Percentiles rank a stretch among this genome's conserved stretches.
Evolutionary conservation across 306 rosid genomes (phyloP).

Genomic region (Citrullus mucosospermus): DNA sequence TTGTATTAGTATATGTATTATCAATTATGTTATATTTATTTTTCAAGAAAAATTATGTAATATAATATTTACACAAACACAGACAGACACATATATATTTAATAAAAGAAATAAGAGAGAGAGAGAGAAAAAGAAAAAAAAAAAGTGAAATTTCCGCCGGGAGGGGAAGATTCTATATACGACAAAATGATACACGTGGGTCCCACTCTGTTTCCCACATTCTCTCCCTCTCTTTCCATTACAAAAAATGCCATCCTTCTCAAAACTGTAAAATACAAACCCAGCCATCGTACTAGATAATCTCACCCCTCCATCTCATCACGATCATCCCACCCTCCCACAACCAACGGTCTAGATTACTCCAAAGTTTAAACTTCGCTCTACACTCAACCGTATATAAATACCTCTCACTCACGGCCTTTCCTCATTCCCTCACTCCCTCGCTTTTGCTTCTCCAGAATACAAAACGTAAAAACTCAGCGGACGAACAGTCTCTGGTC

Average conservation of each 20-base stretch:
- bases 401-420: not conserved
- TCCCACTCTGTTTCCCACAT: not conserved
- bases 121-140: not conserved
- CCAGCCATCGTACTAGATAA: not conserved
- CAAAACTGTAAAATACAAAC: not conserved
- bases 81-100: too few relatives aligned
- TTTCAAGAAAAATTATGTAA: too few relatives aligned
- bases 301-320: not conserved
- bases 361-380: not conserved
- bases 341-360: not conserved
- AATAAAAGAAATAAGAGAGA: too few relatives aligned
- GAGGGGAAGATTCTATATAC: slow-evolving; percentile 9
- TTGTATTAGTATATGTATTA: too few relatives aligned
- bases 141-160: not conserved
- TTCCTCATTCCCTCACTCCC: not conserved
- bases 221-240: slow-evolving; percentile 7
- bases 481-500: not conserved
- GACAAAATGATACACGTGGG: slow-evolving; percentile 33
- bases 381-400: slow-evolving; percentile 3
- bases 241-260: not conserved
- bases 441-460: slow-evolving; percentile 1
- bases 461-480: not conserved
- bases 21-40: too few relatives aligned
- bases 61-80: too few relatives aligned
- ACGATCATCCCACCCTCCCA: not conserved